Base-by-base conservation (phyloP, 1,139 yeast species). In the Candida sp. region DNA sequence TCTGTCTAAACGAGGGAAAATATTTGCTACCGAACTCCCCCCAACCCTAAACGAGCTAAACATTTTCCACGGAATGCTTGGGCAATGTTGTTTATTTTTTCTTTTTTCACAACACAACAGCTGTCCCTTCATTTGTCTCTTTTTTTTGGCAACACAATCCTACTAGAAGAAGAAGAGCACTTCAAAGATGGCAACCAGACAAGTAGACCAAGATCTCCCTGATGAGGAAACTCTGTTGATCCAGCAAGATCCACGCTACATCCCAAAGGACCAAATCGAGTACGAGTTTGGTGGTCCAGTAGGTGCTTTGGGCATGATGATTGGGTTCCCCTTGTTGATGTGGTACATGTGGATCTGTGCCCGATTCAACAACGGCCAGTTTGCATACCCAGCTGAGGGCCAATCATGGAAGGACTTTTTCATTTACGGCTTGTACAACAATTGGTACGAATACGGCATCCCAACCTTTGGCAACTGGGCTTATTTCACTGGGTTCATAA, bases 261-360 rank as follows among this genome's bases (percentile, higher is more conserved):
- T 73, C 27, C 64, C 72, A 41, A 70, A 70, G 48, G 72, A 72
- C 42, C 63, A 77, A 49, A 73, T 77, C 55, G 93, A 86, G 63
- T 90, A 84, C 73, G 99, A 94, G 62, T 94, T 94, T 65, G 99
- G 99, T 48, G 99, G 98, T 0, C 89, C 96, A 25, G 67, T 78
- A n/a, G 99, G 99, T 49, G 97, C 91, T 42, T 54, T 86, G 22
- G 92, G 94, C n/a, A 93, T 94, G 98, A 85, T 94, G 86, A 66
- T 83, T 46, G 96, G 96, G 2, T 96, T 94, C 74, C 99, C 99
- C 5, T 66, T 87, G 48, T 78, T 96, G 64, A 94, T 94, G 99
- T 90, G 89, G 81, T 94, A 94, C 73, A 88, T 94, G 94, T 94
- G 97, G 96, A 85, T 93, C 52, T 83, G 93, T 64, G 94, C 96